Conservation (phyloP, 1,139 yeast species). For the Kazachstania sp. region DNA sequence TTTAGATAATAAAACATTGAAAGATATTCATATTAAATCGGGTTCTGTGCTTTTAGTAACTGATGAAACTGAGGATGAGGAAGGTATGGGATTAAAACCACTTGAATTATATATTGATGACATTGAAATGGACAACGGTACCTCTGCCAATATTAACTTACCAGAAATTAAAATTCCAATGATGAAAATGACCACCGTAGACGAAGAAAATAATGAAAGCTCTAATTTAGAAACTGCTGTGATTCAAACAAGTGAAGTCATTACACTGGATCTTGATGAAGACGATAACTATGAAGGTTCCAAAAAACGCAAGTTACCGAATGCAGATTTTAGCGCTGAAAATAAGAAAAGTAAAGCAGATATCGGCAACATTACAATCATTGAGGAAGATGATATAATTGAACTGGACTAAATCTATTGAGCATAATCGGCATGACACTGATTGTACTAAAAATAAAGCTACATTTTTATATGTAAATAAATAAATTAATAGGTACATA, state of each 20-base stretch:
- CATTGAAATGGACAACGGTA: slow-evolving; percentile 18
- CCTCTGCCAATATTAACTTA: slow-evolving; percentile 12
- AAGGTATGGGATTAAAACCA: slow-evolving; percentile 50
- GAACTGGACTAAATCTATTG: slow-evolving; percentile 4
- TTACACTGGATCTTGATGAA: slow-evolving; percentile 8
- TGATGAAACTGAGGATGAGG: slow-evolving; percentile 48
- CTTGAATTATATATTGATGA: slow-evolving; percentile 57
- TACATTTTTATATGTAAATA: not conserved
- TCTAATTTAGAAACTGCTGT: not conserved
- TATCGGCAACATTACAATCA: slow-evolving; percentile 16
- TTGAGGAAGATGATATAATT: slow-evolving; percentile 6
- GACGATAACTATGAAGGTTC: slow-evolving; percentile 7
- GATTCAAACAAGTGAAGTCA: slow-evolving; percentile 7
- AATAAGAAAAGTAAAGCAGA: slow-evolving; percentile 16
- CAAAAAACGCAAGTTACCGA: not conserved
- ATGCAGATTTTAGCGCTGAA: slow-evolving; percentile 11
- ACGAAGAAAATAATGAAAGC: slow-evolving; percentile 20
- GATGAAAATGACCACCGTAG: slow-evolving; percentile 8
- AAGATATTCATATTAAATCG: slow-evolving; percentile 46
- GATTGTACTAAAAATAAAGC: not conserved
- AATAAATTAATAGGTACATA: not conserved
- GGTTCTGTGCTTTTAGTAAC: slow-evolving; percentile 61
- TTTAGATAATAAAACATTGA: slow-evolving; percentile 44
- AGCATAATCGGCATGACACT: too few species aligned
- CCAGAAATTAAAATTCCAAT: slow-evolving; percentile 28